A percentile compares a stretch with the other conserved stretches of the same genome.
phyloP scores from a whole-genome alignment of 2,329 filamentous ascomycete species.

The Aspergillus persii region DNA sequence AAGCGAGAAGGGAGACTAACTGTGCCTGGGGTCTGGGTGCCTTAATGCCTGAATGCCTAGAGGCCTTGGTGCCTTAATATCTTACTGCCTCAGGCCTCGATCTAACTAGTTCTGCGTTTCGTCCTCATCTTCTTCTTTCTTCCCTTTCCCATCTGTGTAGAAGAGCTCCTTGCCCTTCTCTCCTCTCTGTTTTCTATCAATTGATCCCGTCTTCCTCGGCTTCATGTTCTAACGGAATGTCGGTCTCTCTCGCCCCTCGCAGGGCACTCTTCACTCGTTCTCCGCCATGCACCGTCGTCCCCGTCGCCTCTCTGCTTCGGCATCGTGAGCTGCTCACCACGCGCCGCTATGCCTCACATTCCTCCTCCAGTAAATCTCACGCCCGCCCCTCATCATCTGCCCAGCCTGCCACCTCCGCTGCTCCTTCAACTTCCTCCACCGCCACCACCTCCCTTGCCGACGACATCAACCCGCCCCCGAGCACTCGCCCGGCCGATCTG shows the following conservation, averaged over 20 bases:
- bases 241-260: constrained; percentile 8
- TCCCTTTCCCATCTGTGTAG: not conserved
- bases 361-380: constrained; percentile 17
- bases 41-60: not conserved
- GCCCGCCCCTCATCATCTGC: constrained; percentile 19
- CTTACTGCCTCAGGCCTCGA: constrained; percentile 3
- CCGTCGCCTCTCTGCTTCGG: not conserved
- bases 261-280: constrained; percentile 9
- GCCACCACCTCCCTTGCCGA: constrained; percentile 19
- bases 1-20: too few relatives aligned
- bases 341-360: constrained; percentile 8
- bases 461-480: constrained; percentile 66
- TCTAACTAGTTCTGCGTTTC: not conserved
- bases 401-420: constrained; percentile 10
- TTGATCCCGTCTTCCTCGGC: not conserved
- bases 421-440: constrained; percentile 18
- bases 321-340: not conserved
- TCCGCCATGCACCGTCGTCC: not conserved
- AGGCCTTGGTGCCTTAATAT: not conserved
- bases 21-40: not conserved
- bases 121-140: not conserved
- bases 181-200: not conserved
- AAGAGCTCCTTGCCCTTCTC: not conserved
- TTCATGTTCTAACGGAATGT: constrained; percentile 4
- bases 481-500: constrained; percentile 71